These are phyloP conservation scores for Vanderwaltozyma verrucispora DNA, from an alignment of 805 yeast species.

Conservation along the genomic window DNA sequence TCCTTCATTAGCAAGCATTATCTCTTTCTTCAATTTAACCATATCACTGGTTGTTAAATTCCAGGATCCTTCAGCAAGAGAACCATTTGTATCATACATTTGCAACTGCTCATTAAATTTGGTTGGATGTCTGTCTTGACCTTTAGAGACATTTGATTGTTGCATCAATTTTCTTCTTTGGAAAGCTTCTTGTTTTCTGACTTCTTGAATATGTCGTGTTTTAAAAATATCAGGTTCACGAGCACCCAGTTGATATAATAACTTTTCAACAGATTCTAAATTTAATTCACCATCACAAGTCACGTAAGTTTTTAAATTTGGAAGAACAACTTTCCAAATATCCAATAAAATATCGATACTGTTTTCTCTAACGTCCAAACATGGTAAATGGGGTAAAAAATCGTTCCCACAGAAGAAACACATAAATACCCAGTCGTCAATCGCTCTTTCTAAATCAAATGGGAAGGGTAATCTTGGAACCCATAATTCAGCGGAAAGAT, in stretches of 20 bases:
- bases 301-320: constrained; percentile 60
- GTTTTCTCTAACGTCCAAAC: constrained; percentile 88
- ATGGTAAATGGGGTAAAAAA: constrained; percentile 93
- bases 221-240: constrained; percentile 75
- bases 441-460: constrained; percentile 87
- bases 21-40: constrained; percentile 49
- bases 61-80: constrained; percentile 54
- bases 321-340: constrained; percentile 72
- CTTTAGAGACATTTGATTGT: constrained; percentile 53
- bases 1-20: constrained; percentile 62
- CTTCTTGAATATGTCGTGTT: constrained; percentile 57
- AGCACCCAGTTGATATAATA: constrained; percentile 52
- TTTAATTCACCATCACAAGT: constrained; percentile 85
- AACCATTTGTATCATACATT: constrained; percentile 65
- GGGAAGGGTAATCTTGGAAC: constrained; percentile 60
- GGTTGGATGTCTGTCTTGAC: constrained; percentile 67
- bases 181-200: constrained; percentile 52
- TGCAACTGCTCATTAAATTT: constrained; percentile 64
- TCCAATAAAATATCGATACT: constrained; percentile 74
- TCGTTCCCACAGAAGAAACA: constrained; percentile 98
- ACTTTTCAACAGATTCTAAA: constrained; percentile 61
- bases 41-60: constrained; percentile 61
- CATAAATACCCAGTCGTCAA: constrained; percentile 98
- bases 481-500: constrained; percentile 68
- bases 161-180: constrained; percentile 40